Evolutionary conservation across 2,329 filamentous ascomycete species (phyloP), one percentile per base, ranked within the genome.

Genomic region (Paraconiothyrium brasiliense): DNA sequence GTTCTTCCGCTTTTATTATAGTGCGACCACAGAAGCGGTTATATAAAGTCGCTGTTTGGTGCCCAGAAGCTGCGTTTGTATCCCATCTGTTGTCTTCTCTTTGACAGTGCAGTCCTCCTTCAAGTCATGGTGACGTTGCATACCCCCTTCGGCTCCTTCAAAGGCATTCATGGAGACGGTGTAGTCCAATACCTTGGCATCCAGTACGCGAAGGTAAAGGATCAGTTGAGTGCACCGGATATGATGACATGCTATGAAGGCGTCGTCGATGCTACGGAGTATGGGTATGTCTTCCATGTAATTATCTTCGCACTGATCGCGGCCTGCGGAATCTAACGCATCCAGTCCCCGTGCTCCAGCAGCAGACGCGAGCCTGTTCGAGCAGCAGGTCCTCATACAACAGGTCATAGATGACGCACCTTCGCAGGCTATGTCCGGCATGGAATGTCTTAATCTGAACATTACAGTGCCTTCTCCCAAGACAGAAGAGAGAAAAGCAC

Each of bases 391-490:
- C 11, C 56, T 73, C 35, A 71, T 73, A 14, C 71, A 72, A 65
- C 48, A 76, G 32, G 48, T 30, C 3, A 60, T 70, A 14, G 64
- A 60, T 9, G 49, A 39, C 1, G 57, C 62, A 4, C 27, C 51
- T 2, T 5, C 76, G 47, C 70, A 74, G 1, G 55, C 44, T 5
- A 76, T 79, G 59, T 85, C 81, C 2, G 83, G 83, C 8, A 67
- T 79, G 8, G 80, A 86, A 43, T 83, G 84, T 50, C 71, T 87
- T 22, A 85, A 84, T 43, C 72, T 87, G 16, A 85, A 83, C 61
- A 79, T 84, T 60, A 79, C 78, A 0, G 76, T 80, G 0, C 83
- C 82, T 1, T 41, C 35, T 30, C 58, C 51, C 32, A 62, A 10
- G 22, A 35, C 9, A 7, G 24, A 30, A 1, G 71, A 67, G 10